Base-by-base conservation (phyloP, 805 yeast species). In the Metschnikowia colocasiae region DNA sequence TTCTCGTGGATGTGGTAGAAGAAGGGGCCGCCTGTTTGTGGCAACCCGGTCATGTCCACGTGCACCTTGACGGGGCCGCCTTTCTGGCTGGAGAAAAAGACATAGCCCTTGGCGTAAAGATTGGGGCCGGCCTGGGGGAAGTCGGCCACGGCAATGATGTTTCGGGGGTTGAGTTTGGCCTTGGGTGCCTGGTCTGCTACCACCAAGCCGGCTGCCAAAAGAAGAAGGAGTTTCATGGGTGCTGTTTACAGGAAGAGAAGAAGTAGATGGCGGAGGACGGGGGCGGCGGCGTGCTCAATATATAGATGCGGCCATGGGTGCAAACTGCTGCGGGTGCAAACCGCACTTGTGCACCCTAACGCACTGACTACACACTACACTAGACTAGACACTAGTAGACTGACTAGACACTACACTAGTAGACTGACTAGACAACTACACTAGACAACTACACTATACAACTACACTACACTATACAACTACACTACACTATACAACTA, bases 41-140 rank as follows among this genome's bases (percentile, higher is more conserved):
- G 91, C 55, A 85, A 75, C 3, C 87, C 87, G 19, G 87, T 80
- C 57, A 83, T 69, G 61, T 83, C 88, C 48, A 85, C 79, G 56
- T 81, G 83, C 42, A 85, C 90, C 53, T 80, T 74, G 18, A 83
- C 83, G 2, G 75, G 66, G 46, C 81, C 81, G 48, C 83, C 80
- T 42, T 75, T 79, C 74, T 48, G 67, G 59, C 65, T 84, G 79
- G 59, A 79, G 79, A 60, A 84, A 65, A 53, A 76, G 67, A 56
- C 88, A 40, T 64, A 67, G 45, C 78, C 81, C 38, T 54, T 58
- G 19, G 53, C 44, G 27, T 39, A 47, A 16, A 32, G 40, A 46
- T 47, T 48, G 22, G 49, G 20, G 23, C 59, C 59, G 9, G 40
- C 34, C 40, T 54, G 49, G 30, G 79, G 78, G 52, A 82, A 74